phyloP scores from a whole-genome alignment of 2,329 filamentous ascomycete genomes.

The Microdochium paspali region DNA sequence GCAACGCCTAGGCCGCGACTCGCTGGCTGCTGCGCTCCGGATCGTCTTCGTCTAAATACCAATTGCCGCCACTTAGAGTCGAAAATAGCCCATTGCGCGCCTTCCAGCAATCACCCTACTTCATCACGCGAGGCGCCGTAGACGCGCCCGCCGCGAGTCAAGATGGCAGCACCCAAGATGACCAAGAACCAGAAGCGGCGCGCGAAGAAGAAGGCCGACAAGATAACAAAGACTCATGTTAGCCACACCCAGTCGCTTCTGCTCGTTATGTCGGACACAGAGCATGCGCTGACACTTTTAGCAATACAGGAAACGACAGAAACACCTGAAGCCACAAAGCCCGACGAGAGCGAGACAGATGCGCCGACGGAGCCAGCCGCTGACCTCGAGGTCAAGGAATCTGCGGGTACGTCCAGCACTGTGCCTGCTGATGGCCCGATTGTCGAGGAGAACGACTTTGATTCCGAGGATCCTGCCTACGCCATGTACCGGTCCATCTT shows the following conservation, averaged over 20 bases:
- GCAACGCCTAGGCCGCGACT: not conserved
- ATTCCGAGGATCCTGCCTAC: slow-evolving; percentile 67
- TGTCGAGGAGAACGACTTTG: slow-evolving; percentile 34
- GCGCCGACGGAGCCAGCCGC: slow-evolving; percentile 17
- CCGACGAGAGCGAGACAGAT: slow-evolving; percentile 12
- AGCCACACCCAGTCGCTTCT: slow-evolving; percentile 8
- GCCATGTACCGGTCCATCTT: slow-evolving; percentile 79
- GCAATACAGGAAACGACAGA: slow-evolving; percentile 15
- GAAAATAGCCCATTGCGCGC: too few relatives aligned
- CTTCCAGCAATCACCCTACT: not conserved
- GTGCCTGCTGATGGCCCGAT: slow-evolving; percentile 34
- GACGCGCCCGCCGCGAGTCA: slow-evolving; percentile 15
- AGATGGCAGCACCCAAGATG: slow-evolving; percentile 61
- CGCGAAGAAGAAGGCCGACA: slow-evolving; percentile 89
- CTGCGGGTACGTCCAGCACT: slow-evolving; percentile 22
- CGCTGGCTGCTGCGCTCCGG: too few relatives aligned
- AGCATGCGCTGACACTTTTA: slow-evolving; percentile 9
- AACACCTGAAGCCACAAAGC: slow-evolving; percentile 24
- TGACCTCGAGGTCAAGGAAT: slow-evolving; percentile 34
- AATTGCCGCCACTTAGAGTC: too few relatives aligned
- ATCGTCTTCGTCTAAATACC: too few relatives aligned
- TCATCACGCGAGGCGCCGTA: not conserved
- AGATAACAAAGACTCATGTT: slow-evolving; percentile 54
- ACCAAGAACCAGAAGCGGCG: slow-evolving; percentile 92
- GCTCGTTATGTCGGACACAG: not conserved